Percentiles rank a stretch among this genome's conserved stretches.
Evolutionary conservation across 2,329 filamentous ascomycete genomes (phyloP).

Genomic region (Metarhizium humberi): DNA sequence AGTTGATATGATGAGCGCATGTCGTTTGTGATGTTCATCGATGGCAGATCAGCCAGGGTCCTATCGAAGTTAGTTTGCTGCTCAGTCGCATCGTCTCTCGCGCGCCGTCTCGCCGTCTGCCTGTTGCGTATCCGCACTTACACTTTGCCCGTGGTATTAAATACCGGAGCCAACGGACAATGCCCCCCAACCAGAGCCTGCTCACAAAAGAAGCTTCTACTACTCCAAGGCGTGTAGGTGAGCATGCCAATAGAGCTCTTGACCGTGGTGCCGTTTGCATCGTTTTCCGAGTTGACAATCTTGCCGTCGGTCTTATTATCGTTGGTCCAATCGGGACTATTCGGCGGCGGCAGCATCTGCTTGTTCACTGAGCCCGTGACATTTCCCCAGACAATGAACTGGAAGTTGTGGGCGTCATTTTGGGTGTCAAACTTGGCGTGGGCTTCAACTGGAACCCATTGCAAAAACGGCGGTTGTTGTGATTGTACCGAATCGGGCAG

Average conservation of each 20-base stretch:
- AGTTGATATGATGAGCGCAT: conserved; percentile 82
- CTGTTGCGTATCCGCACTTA: conserved; percentile 9
- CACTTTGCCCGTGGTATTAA: conserved; percentile 31
- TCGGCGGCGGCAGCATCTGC: conserved; percentile 48
- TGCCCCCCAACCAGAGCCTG: conserved; percentile 45
- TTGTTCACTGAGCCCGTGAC: conserved; percentile 63
- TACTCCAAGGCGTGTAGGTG: conserved; percentile 61
- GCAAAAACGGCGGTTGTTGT: conserved; percentile 50
- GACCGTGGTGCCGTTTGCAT: conserved; percentile 62
- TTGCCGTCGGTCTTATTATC: conserved; percentile 58
- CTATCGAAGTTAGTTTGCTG: conserved; percentile 9
- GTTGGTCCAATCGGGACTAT: conserved; percentile 54
- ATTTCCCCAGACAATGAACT: conserved; percentile 81
- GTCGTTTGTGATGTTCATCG: conserved; percentile 63
- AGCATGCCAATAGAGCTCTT: conserved; percentile 63
- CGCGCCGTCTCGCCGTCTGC: too few species aligned
- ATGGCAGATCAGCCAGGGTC: conserved; percentile 46
- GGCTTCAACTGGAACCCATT: conserved; percentile 70
- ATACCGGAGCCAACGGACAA: conserved; percentile 71
- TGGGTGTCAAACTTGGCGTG: conserved; percentile 63
- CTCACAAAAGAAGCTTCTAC: conserved; percentile 56
- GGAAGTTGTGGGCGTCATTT: conserved; percentile 54
- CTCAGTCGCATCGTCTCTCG: not conserved
- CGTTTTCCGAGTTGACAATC: conserved; percentile 56
- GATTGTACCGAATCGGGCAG: conserved; percentile 52